Evolutionary conservation across 257 asterid species (phyloP).

Genomic region (Petunia secreta): DNA sequence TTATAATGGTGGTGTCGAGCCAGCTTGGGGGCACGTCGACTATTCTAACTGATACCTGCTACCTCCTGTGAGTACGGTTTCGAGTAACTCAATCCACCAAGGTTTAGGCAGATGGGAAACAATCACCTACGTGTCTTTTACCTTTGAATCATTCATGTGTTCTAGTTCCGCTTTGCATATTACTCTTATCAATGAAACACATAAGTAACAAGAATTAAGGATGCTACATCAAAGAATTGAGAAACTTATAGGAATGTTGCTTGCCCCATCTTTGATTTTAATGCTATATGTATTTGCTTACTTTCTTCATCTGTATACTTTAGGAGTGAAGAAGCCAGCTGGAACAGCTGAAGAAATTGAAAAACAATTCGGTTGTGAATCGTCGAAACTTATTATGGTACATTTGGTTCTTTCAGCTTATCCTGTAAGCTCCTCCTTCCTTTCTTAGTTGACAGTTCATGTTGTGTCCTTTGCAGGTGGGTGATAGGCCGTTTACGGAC

Average conservation of each 20-base stretch:
- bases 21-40: no score
- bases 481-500: slow-evolving; percentile 96
- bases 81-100: no score
- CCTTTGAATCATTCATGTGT: no score
- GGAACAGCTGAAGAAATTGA: slow-evolving; percentile 95
- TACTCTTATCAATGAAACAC: not conserved
- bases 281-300: slow-evolving; percentile 24
- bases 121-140: slow-evolving; percentile 1
- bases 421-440: not conserved
- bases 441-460: slow-evolving; percentile 19
- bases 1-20: no score
- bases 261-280: not conserved
- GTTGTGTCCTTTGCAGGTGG: slow-evolving; percentile 63
- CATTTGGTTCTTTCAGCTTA: not conserved
- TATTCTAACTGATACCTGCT: no score
- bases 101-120: no score
- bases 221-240: not conserved
- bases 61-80: no score
- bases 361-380: slow-evolving; percentile 77
- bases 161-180: not conserved
- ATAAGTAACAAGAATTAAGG: not conserved
- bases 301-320: slow-evolving; percentile 31
- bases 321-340: slow-evolving; percentile 86
- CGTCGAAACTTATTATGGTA: slow-evolving; percentile 85
- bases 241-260: not conserved